phyloP scores from a whole-genome alignment of 108 stramenopile species.

The Fistulifera pelliculosa region DNA sequence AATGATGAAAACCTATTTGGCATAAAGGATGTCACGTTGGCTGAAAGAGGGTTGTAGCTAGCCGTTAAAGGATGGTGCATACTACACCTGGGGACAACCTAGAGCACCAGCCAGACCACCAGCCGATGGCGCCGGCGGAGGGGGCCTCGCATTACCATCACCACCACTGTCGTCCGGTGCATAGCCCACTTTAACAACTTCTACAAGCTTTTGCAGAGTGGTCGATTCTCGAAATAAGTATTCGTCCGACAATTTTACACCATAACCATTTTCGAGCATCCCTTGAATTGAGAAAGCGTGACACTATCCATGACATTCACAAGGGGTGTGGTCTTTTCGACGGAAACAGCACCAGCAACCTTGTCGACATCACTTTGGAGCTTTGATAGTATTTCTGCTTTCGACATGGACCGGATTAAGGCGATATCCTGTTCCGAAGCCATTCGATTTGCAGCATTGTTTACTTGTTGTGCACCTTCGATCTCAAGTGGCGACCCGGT shows the following conservation, averaged over 20 bases:
- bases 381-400: constrained; percentile 45
- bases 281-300: constrained; percentile 81
- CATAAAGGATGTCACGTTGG: too few species aligned
- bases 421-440: constrained; percentile 5
- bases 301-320: constrained; percentile 76
- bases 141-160: constrained; percentile 9
- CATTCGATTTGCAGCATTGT: neutral
- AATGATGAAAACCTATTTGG: too few species aligned
- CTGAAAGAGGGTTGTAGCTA: too few species aligned
- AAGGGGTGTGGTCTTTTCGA: constrained; percentile 48
- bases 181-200: constrained; percentile 69
- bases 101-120: constrained; percentile 63
- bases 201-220: constrained; percentile 63
- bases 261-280: constrained; percentile 54
- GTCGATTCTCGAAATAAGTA: constrained; percentile 79
- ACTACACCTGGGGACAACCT: constrained; percentile 76
- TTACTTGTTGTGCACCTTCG: neutral
- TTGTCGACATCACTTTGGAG: constrained; percentile 45
- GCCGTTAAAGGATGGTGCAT: constrained; percentile 37
- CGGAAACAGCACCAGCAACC: constrained; percentile 36
- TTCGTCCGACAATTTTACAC: constrained; percentile 69
- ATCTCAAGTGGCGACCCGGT: constrained; percentile 4
- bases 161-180: constrained; percentile 49
- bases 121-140: constrained; percentile 20
- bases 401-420: constrained; percentile 38